Conservation (phyloP, 495 filamentous ascomycete species). For the Talaromyces thailandensis region DNA sequence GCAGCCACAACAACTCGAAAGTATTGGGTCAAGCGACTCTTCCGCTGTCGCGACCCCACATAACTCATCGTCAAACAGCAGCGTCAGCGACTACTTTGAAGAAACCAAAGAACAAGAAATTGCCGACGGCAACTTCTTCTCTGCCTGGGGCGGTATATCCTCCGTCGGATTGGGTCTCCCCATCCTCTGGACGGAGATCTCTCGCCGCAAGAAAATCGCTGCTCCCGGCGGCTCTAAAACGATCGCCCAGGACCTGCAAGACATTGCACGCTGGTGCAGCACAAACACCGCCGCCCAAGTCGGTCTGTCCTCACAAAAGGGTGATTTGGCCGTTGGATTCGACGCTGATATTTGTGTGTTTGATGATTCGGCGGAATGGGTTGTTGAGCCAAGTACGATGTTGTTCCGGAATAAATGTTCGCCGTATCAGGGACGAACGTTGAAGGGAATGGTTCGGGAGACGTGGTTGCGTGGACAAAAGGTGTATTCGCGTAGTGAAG, state of each 20-base stretch:
- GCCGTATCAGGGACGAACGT: conserved; percentile 77
- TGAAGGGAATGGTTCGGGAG: conserved; percentile 76
- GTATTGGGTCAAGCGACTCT: neutral
- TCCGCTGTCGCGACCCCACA: conserved; percentile 2
- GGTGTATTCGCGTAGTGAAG: conserved; percentile 56
- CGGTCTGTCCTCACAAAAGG: conserved; percentile 74
- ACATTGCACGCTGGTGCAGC: conserved; percentile 78
- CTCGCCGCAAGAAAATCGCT: conserved; percentile 40
- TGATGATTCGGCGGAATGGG: conserved; percentile 73
- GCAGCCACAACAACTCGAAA: neutral
- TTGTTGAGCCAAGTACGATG: conserved; percentile 61
- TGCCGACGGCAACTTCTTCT: conserved; percentile 74
- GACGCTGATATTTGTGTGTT: conserved; percentile 93
- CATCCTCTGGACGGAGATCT: conserved; percentile 79
- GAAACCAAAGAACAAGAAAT: conserved; percentile 16
- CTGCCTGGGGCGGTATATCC: conserved; percentile 93
- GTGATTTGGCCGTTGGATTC: conserved; percentile 71
- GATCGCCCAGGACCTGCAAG: conserved; percentile 42
- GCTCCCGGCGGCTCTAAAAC: conserved; percentile 29
- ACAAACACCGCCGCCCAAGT: conserved; percentile 87
- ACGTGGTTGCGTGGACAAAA: conserved; percentile 80
- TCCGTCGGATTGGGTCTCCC: conserved; percentile 87
- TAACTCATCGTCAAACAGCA: neutral
- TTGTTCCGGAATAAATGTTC: conserved; percentile 92
- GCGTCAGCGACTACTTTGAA: conserved; percentile 4